Conservation (phyloP, 2,329 filamentous ascomycete genomes). For the Penicillium concentricum region DNA sequence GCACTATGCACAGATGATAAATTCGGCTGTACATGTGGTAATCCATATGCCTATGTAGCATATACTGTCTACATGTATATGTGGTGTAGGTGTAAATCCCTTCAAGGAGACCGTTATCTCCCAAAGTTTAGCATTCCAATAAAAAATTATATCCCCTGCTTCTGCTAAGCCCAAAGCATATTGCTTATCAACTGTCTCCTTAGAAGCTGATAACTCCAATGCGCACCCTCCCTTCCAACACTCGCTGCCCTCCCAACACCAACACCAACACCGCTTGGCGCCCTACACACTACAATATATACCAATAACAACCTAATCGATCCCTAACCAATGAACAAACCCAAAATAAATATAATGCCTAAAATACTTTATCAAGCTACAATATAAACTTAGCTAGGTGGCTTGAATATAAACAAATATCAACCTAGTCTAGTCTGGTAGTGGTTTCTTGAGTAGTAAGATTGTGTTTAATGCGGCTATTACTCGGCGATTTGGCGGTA, state of each 20-base stretch:
- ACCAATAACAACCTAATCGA: background rate
- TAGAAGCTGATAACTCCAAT: background rate
- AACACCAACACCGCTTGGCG: background rate
- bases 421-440: conserved; percentile 24
- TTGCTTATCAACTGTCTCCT: background rate
- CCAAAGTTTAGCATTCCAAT: background rate
- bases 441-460: conserved; percentile 17
- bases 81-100: background rate
- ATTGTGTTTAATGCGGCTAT: conserved; percentile 17
- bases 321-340: background rate
- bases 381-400: conserved; percentile 28
- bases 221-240: background rate
- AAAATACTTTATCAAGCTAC: conserved; percentile 18
- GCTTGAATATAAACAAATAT: conserved; percentile 30
- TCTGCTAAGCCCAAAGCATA: background rate
- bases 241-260: background rate
- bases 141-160: background rate
- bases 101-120: background rate
- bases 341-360: conserved; percentile 17
- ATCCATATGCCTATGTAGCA: no score
- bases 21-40: background rate
- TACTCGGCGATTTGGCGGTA: conserved; percentile 12
- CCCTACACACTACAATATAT: background rate
- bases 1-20: no score
- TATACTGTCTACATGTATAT: no score